phyloP scores from a whole-genome alignment of 2,329 filamentous ascomycete species.

The Trichoderma semiorbis region DNA sequence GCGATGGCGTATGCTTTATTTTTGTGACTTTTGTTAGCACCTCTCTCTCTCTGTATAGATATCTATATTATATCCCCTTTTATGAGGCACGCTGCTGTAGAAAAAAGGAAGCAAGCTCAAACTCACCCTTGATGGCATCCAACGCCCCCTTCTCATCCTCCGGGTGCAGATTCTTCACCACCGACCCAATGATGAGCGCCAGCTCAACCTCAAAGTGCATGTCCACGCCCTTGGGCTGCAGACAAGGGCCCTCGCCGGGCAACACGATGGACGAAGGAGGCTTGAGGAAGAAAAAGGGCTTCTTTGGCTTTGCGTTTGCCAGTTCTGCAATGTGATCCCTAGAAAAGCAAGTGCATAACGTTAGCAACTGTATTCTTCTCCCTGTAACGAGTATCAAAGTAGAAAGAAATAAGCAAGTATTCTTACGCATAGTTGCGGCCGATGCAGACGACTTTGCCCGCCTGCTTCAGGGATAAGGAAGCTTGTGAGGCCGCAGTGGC shows the following conservation, averaged over 20 bases:
- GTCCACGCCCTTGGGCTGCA: slow-evolving; percentile 77
- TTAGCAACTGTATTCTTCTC: not conserved
- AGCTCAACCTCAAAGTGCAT: slow-evolving; percentile 96
- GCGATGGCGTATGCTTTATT: slow-evolving; percentile 73
- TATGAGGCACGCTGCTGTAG: too few species aligned
- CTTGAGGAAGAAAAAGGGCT: slow-evolving; percentile 99
- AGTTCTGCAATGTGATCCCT: slow-evolving; percentile 94
- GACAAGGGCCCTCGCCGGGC: slow-evolving; percentile 72
- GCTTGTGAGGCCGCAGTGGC: slow-evolving; percentile 41
- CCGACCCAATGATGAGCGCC: slow-evolving; percentile 82
- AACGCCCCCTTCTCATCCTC: slow-evolving; percentile 73
- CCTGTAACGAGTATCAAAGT: not conserved
- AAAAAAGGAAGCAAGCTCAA: not conserved
- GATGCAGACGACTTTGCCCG: slow-evolving; percentile 83
- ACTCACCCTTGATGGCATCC: slow-evolving; percentile 74
- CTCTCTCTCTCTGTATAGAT: not conserved
- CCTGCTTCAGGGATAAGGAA: slow-evolving; percentile 44
- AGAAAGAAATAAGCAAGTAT: not conserved
- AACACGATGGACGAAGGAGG: slow-evolving; percentile 81
- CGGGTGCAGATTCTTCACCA: slow-evolving; percentile 69
- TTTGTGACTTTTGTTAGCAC: not conserved
- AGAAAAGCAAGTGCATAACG: not conserved
- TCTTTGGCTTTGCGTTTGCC: slow-evolving; percentile 80
- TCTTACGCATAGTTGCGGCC: slow-evolving; percentile 92
- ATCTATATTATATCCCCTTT: not conserved